Evolutionary conservation across 345 rosid genomes (phyloP), one percentile per base, ranked within the genome.

Genomic region (Corymbia maculata): DNA sequence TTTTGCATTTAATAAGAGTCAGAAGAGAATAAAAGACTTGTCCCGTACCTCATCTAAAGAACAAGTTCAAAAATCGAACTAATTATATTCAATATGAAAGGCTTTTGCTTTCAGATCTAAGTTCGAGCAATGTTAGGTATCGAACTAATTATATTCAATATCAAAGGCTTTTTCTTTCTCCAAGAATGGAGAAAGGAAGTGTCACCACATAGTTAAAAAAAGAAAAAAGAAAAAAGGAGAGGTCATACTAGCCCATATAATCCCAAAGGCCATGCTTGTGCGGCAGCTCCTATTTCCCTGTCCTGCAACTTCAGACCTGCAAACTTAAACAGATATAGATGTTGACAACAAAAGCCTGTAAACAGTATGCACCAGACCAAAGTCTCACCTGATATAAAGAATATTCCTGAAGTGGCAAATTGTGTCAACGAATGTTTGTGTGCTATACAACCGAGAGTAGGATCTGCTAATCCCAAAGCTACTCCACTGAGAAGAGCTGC

Each of bases 161-260:
- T 36, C 10, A 11, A 68, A 70, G 80, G 80, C 47, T 70, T 36
- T 70, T 70, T 4, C 80, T 70, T 70, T 70, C 47, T 42, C 32
- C 36, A 36, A 30, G 42, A 75, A 59, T 85, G 17, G 64, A 87
- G 57, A 44, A 79, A 86, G 68, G 85, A 42, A 50, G 36, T 68
- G 79, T 86, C 86, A 52, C 51, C 87, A 89, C 30, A 51, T 13
- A 44, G 61, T 70, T 13, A 45, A 85, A 49, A 61, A 51, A 59
- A 19, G 52, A 85, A 49, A 61, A 51, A 59, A 19, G 52, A 86
- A 84, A 70, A 70, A 82, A 82, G 14, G 2, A 44, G 86, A 85
- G 87, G 61, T 88, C 90, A 88, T 90, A 90, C 90, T 85, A 89
- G 90, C 47, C 92, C 92, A 87, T 87, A 79, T 51, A 90, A 32